These are phyloP conservation scores for Torrubiellomyces zombiae DNA, from an alignment of 2,329 filamentous ascomycete species.

Conservation along the genomic window DNA sequence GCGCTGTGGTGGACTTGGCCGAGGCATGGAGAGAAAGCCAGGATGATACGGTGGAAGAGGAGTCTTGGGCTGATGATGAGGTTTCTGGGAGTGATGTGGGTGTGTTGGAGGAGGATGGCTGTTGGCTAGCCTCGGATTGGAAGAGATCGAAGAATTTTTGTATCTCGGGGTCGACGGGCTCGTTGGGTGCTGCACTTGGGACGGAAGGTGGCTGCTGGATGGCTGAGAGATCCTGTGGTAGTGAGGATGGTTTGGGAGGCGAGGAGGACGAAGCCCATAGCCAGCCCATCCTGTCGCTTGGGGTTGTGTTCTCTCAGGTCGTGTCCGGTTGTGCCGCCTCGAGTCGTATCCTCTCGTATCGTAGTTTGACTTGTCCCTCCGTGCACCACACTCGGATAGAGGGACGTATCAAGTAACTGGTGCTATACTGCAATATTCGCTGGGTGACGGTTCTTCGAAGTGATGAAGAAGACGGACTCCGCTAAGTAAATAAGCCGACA, in stretches of 20 bases:
- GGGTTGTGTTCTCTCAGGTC: slow-evolving; percentile 1
- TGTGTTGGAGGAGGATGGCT: slow-evolving; percentile 8
- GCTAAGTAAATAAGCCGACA: no score
- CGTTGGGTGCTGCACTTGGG: slow-evolving; percentile 9
- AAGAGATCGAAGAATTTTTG: slow-evolving; percentile 36
- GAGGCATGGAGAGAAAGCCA: slow-evolving; percentile 19
- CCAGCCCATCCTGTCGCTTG: slow-evolving; percentile 38
- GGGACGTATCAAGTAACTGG: no score
- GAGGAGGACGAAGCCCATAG: slow-evolving; percentile 33
- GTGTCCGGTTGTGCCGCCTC: slow-evolving; percentile 1
- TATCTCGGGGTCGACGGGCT: slow-evolving; percentile 30
- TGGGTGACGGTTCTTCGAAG: no score
- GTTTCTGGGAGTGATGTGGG: slow-evolving; percentile 7
- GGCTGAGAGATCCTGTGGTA: no score
- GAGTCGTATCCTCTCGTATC: no score
- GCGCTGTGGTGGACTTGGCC: slow-evolving; percentile 7
- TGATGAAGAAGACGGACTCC: no score
- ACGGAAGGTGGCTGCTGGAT: slow-evolving; percentile 8
- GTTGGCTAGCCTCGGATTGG: slow-evolving; percentile 12
- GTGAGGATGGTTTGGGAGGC: slow-evolving; percentile 12
- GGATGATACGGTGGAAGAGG: slow-evolving; percentile 14
- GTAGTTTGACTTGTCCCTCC: no score
- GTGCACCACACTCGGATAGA: no score
- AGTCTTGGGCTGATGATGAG: slow-evolving; percentile 13
- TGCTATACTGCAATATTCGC: no score